A percentile compares a stretch with the other conserved stretches of the same genome.
These are phyloP conservation scores for Trametes cingulata DNA, from an alignment of 768 basidiomycete genomes.

Conservation along the genomic window DNA sequence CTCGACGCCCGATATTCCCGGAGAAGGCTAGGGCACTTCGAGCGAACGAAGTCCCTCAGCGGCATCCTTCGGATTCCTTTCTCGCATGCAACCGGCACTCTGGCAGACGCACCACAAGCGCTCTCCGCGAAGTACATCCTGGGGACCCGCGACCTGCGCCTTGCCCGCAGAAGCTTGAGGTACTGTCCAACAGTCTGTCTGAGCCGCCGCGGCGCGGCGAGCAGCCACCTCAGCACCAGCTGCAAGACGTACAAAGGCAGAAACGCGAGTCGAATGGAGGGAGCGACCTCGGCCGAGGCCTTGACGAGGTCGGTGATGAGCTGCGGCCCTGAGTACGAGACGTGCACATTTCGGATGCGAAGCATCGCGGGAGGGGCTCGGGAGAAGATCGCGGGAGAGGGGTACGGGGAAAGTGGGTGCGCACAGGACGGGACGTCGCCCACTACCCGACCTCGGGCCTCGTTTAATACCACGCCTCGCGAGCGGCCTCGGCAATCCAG, in stretches of 20 bases:
- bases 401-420: background rate
- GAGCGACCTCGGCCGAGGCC: background rate
- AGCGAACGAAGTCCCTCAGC: slow-evolving; percentile 25
- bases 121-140: slow-evolving; percentile 22
- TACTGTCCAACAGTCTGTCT: background rate
- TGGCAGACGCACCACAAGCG: slow-evolving; percentile 16
- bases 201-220: background rate
- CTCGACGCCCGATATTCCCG: slow-evolving; percentile 27
- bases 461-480: too few relatives aligned
- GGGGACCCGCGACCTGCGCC: slow-evolving; percentile 5
- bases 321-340: slow-evolving; percentile 6
- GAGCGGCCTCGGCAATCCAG: too few relatives aligned
- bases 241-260: slow-evolving; percentile 1
- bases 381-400: background rate
- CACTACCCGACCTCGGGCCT: too few relatives aligned
- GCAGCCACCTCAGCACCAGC: slow-evolving; percentile 1
- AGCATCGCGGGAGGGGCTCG: background rate
- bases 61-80: slow-evolving; percentile 9
- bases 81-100: slow-evolving; percentile 2
- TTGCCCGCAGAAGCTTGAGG: background rate
- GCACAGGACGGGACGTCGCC: background rate
- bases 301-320: slow-evolving; percentile 2
- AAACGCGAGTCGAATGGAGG: background rate
- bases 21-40: slow-evolving; percentile 31
- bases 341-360: slow-evolving; percentile 4